These are phyloP conservation scores for Sanghuangporus weigelae DNA, from an alignment of 1,284 basidiomycete genomes.

Conservation along the genomic window DNA sequence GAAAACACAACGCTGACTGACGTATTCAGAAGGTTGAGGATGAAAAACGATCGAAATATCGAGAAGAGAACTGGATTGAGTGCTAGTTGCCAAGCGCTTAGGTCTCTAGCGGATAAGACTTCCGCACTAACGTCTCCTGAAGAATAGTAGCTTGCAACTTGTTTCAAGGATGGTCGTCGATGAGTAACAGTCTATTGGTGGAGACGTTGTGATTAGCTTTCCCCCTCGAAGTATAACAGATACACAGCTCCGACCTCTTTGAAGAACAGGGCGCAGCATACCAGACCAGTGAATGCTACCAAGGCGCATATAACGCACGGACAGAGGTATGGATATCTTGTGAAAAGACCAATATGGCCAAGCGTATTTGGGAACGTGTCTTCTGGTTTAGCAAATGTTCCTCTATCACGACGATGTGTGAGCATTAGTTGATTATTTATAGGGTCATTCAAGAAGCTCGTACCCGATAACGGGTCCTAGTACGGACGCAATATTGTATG, in stretches of 20 bases:
- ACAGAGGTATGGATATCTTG: conserved; percentile 23
- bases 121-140: not conserved
- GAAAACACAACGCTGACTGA: conserved; percentile 12
- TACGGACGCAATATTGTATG: conserved; percentile 20
- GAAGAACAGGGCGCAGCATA: conserved; percentile 12
- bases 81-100: conserved; percentile 3
- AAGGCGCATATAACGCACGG: conserved; percentile 21
- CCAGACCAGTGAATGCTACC: conserved; percentile 10
- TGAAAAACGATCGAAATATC: conserved; percentile 12
- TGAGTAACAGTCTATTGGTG: not conserved
- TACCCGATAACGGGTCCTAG: conserved; percentile 18
- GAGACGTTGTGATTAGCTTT: conserved; percentile 6
- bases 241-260: not conserved
- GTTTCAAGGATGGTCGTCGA: not conserved
- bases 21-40: conserved; percentile 11
- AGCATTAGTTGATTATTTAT: not conserved
- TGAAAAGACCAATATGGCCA: conserved; percentile 20
- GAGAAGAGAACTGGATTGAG: conserved; percentile 1
- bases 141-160: conserved; percentile 3
- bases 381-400: conserved; percentile 17
- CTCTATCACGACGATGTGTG: not conserved
- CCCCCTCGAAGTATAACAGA: not conserved
- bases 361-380: conserved; percentile 20
- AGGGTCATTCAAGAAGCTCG: not conserved
- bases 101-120: not conserved